These are phyloP conservation scores for Heracleum sosnowskyi DNA, from an alignment of 129 eudicot species.

Conservation along the genomic window DNA sequence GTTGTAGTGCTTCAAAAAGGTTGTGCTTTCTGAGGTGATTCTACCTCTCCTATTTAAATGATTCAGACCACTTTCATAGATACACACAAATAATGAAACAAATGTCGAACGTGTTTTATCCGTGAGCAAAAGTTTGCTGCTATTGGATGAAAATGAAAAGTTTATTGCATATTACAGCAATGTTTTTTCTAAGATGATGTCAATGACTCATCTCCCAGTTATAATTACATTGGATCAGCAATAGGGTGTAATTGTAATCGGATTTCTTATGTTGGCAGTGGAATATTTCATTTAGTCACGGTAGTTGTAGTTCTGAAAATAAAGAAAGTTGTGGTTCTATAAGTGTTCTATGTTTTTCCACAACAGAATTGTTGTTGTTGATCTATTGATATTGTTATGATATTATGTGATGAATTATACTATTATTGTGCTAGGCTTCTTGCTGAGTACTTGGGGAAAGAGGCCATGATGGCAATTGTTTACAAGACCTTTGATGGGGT, in stretches of 20 bases:
- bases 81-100: background rate
- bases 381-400: background rate
- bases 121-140: background rate
- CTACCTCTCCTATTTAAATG: background rate
- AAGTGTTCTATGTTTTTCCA: background rate
- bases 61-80: background rate
- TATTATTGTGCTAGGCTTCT: slow-evolving; percentile 45
- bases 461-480: slow-evolving; percentile 75
- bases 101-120: background rate
- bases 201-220: background rate
- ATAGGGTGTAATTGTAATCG: background rate
- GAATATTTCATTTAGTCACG: background rate
- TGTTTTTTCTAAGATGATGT: background rate
- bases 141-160: background rate
- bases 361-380: background rate
- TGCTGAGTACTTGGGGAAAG: slow-evolving; percentile 73
- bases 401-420: background rate
- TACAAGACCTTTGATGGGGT: slow-evolving; percentile 54
- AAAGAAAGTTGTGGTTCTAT: background rate
- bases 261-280: background rate
- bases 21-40: background rate
- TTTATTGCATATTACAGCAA: background rate
- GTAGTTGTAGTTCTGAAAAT: background rate
- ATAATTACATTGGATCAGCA: background rate
- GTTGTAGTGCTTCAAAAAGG: background rate